These are phyloP conservation scores for Dryas alaskensis DNA, from an alignment of 306 rosid genomes.

Conservation along the genomic window DNA sequence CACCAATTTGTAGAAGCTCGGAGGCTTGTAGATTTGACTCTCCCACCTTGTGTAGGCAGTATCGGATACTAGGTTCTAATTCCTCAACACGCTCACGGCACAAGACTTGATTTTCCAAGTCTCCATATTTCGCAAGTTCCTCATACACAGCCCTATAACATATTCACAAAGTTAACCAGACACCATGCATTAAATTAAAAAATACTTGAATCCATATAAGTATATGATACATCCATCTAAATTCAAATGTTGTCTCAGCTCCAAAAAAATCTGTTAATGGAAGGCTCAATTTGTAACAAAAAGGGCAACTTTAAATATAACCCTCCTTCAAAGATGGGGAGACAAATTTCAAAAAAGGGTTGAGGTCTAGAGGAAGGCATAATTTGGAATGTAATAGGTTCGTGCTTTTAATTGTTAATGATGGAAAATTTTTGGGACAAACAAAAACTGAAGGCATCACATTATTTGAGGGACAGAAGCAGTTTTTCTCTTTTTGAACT, in stretches of 20 bases:
- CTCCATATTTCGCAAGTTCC: conserved; percentile 96
- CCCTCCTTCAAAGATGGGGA: not conserved
- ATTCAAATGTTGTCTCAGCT: not conserved
- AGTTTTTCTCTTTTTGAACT: not conserved
- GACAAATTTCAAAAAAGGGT: not conserved
- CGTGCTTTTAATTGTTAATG: not conserved
- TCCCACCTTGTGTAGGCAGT: conserved; percentile 90
- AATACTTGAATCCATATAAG: not conserved
- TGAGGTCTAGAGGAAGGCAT: not conserved
- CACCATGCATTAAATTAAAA: not conserved
- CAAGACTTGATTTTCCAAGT: conserved; percentile 86
- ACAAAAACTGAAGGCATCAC: not conserved
- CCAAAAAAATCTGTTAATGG: not conserved
- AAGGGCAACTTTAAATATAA: not conserved
- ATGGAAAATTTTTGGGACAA: not conserved
- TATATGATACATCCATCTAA: not conserved
- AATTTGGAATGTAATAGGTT: not conserved
- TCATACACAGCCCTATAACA: conserved; percentile 80
- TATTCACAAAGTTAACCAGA: not conserved
- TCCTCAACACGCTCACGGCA: conserved; percentile 98
- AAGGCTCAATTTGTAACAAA: not conserved
- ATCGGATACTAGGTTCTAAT: conserved; percentile 91
- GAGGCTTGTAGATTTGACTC: conserved; percentile 91
- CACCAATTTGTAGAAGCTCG: conserved; percentile 85
- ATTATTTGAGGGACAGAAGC: not conserved